A percentile compares a stretch with the other conserved stretches of the same genome.
Evolutionary conservation across 208 protist species (phyloP).

Genomic region (Acanthamoeba polyphaga): DNA sequence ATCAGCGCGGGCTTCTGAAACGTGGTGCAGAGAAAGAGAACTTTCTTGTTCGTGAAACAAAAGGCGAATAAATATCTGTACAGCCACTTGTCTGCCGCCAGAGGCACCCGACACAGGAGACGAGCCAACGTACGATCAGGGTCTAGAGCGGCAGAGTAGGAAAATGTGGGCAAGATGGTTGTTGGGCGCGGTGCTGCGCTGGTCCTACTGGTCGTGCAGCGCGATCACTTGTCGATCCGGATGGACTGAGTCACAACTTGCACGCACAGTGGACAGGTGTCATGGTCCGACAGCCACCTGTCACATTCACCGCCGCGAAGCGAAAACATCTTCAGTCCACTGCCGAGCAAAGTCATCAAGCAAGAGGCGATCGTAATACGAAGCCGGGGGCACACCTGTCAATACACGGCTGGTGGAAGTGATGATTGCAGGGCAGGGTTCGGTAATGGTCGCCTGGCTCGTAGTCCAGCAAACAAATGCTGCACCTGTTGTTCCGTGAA

Average conservation of each 20-base stretch:
- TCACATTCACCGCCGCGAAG: background rate
- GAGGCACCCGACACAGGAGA: background rate
- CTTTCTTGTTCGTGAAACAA: background rate
- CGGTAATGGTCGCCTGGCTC: constrained; percentile 81
- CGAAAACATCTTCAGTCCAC: background rate
- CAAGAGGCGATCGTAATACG: background rate
- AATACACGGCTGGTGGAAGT: constrained; percentile 85
- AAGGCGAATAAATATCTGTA: background rate
- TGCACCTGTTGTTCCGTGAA: constrained; percentile 62
- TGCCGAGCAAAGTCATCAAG: background rate
- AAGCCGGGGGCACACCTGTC: constrained; percentile 60
- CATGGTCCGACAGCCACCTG: constrained; percentile 57
- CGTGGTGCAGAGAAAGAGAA: no score
- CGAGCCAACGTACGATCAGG: no score
- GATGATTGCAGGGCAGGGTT: constrained; percentile 84
- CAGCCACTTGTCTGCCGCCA: background rate
- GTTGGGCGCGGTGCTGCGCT: no score
- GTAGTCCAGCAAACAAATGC: constrained; percentile 84
- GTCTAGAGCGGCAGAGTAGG: no score
- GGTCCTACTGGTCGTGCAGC: no score
- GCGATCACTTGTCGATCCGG: background rate
- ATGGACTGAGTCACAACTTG: constrained; percentile 29
- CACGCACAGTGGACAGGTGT: constrained; percentile 54
- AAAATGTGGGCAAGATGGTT: no score
- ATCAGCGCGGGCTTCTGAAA: no score